Percentiles rank a stretch among this genome's conserved stretches.
These are phyloP conservation scores for Lumnitzera littorea DNA, from an alignment of 345 rosid genomes.

Conservation along the genomic window DNA sequence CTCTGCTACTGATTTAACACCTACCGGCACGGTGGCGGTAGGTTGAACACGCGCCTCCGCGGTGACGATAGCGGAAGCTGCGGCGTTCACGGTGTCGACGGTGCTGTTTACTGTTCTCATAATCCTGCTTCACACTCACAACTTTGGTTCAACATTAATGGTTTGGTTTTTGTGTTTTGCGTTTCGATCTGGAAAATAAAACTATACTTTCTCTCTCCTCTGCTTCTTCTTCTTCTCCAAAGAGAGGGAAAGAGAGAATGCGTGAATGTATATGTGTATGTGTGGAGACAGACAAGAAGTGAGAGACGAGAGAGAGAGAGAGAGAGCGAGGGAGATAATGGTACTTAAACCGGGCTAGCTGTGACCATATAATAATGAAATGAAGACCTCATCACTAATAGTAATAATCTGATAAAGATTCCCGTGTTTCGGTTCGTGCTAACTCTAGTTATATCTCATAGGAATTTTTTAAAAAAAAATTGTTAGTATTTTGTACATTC, in stretches of 20 bases:
- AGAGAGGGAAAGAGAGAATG: neutral
- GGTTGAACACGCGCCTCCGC: constrained; percentile 87
- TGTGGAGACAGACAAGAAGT: neutral
- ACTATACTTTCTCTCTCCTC: too few species aligned
- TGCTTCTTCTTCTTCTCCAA: too few species aligned
- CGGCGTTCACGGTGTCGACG: constrained; percentile 89
- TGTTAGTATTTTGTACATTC: too few species aligned
- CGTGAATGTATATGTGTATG: neutral
- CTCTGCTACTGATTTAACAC: neutral
- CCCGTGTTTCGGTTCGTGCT: too few species aligned
- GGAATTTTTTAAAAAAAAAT: too few species aligned
- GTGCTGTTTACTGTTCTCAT: constrained; percentile 50
- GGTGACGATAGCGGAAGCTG: constrained; percentile 86
- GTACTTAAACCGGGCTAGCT: neutral
- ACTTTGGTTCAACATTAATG: neutral
- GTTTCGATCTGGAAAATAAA: constrained; percentile 21
- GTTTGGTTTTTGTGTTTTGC: neutral
- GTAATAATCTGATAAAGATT: too few species aligned
- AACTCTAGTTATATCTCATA: too few species aligned
- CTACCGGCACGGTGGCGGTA: constrained; percentile 40
- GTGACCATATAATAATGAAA: too few species aligned
- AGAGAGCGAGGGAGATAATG: neutral
- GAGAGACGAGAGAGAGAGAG: constrained; percentile 1
- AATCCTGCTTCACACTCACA: constrained; percentile 13
- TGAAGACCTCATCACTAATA: too few species aligned